Percentiles rank a stretch among this genome's conserved stretches.
These are phyloP conservation scores for Solanum appendiculatum DNA, from an alignment of 257 asterid genomes.

Conservation along the genomic window DNA sequence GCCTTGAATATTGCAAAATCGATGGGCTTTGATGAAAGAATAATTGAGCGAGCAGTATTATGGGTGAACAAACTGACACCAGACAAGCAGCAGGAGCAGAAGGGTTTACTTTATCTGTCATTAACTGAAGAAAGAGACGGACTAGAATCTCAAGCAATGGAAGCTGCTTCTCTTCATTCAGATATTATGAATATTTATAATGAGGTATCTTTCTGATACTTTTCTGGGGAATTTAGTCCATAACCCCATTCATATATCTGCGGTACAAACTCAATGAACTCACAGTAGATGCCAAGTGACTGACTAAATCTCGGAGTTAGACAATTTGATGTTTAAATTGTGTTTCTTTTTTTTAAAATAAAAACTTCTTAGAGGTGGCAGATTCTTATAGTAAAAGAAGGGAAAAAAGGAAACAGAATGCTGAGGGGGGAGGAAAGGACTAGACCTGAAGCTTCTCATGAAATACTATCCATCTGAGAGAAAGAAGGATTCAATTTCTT, in stretches of 20 bases:
- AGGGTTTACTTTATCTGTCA: conserved; percentile 61
- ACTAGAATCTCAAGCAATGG: conserved; percentile 56
- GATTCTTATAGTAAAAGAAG: background rate
- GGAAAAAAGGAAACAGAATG: background rate
- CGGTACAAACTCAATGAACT: background rate
- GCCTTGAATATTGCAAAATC: conserved; percentile 74
- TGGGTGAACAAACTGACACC: conserved; percentile 80
- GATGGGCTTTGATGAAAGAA: conserved; percentile 61
- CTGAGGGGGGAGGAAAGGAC: background rate
- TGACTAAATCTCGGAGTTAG: background rate
- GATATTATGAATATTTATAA: conserved; percentile 45
- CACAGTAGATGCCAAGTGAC: background rate
- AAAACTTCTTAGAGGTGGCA: background rate
- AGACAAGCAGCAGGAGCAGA: conserved; percentile 72
- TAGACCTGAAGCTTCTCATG: background rate
- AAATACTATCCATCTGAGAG: background rate
- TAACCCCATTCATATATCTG: background rate
- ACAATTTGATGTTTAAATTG: background rate
- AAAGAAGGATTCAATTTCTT: background rate
- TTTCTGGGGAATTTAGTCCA: background rate
- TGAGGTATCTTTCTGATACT: conserved; percentile 43
- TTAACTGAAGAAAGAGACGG: conserved; percentile 64
- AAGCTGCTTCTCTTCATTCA: conserved; percentile 50
- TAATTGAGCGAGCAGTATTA: conserved; percentile 52
- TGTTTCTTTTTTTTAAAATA: background rate